Evolutionary conservation across 1,284 basidiomycete genomes (phyloP).

Genomic region (Ustilago xerochloae): DNA sequence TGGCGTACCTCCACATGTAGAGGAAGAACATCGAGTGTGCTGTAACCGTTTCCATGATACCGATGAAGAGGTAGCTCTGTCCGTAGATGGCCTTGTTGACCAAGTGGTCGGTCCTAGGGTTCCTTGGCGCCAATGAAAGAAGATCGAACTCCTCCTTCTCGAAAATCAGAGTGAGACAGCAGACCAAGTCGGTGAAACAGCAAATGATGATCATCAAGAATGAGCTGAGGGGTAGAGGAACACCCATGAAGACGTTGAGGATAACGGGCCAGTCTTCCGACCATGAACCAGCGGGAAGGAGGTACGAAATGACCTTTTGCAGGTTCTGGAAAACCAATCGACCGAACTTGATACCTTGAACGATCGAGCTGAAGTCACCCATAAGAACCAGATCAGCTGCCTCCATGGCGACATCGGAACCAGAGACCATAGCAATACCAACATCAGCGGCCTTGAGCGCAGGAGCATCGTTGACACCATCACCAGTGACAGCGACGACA

Average conservation of each 20-base stretch:
- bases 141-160: slow-evolving; percentile 74
- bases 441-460: slow-evolving; percentile 70
- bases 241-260: slow-evolving; percentile 72
- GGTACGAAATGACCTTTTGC: slow-evolving; percentile 70
- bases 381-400: slow-evolving; percentile 62
- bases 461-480: slow-evolving; percentile 79
- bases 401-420: slow-evolving; percentile 69
- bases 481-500: slow-evolving; percentile 75
- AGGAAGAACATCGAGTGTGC: slow-evolving; percentile 71
- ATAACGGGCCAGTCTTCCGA: slow-evolving; percentile 78
- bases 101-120: slow-evolving; percentile 66
- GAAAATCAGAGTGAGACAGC: slow-evolving; percentile 73
- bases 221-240: slow-evolving; percentile 73
- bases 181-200: slow-evolving; percentile 70
- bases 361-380: slow-evolving; percentile 56
- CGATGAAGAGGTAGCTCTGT: slow-evolving; percentile 77
- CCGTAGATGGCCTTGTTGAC: slow-evolving; percentile 73
- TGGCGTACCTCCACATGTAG: slow-evolving; percentile 69
- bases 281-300: slow-evolving; percentile 71
- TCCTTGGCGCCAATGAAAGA: slow-evolving; percentile 68
- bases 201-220: slow-evolving; percentile 71
- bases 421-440: slow-evolving; percentile 71
- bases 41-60: slow-evolving; percentile 73
- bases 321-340: slow-evolving; percentile 79
- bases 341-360: slow-evolving; percentile 68